These are phyloP conservation scores for Parathielavia hyrcaniae DNA, from an alignment of 495 filamentous ascomycete genomes.

Conservation along the genomic window DNA sequence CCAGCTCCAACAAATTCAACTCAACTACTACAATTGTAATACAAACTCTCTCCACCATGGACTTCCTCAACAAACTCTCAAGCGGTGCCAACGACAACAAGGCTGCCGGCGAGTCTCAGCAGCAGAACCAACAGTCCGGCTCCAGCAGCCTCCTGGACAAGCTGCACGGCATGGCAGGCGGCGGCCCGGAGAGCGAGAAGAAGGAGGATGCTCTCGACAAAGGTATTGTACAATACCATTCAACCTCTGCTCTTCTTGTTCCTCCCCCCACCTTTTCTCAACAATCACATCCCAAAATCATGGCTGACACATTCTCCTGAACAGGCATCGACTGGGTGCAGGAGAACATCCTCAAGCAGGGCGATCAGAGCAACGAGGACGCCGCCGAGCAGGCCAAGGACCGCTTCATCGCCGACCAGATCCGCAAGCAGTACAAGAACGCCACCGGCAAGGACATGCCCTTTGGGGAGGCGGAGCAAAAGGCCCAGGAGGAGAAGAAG, in stretches of 20 bases:
- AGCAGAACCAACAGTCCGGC: constrained; percentile 20
- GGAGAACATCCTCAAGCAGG: constrained; percentile 58
- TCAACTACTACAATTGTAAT: neutral
- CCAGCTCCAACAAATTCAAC: neutral
- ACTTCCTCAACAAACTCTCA: constrained; percentile 38
- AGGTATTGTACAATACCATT: constrained; percentile 39
- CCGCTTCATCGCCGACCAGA: constrained; percentile 57
- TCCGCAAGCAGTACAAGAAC: constrained; percentile 57
- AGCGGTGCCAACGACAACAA: constrained; percentile 15
- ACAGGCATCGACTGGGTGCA: constrained; percentile 63
- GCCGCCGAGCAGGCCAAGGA: constrained; percentile 71
- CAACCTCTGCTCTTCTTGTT: neutral
- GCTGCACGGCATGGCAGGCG: constrained; percentile 56
- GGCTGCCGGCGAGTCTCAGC: constrained; percentile 15
- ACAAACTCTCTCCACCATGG: constrained; percentile 26
- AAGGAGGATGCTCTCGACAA: constrained; percentile 64
- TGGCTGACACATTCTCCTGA: neutral
- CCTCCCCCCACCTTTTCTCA: neutral
- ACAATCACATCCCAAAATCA: neutral
- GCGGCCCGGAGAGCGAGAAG: constrained; percentile 60
- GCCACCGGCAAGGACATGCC: constrained; percentile 56
- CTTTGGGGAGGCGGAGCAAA: constrained; percentile 52
- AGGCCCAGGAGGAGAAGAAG: constrained; percentile 9
- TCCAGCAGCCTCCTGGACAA: constrained; percentile 46
- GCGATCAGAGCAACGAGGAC: constrained; percentile 62